Conservation (phyloP, 257 asterid genomes). For the Craterostigma plantagineum region DNA sequence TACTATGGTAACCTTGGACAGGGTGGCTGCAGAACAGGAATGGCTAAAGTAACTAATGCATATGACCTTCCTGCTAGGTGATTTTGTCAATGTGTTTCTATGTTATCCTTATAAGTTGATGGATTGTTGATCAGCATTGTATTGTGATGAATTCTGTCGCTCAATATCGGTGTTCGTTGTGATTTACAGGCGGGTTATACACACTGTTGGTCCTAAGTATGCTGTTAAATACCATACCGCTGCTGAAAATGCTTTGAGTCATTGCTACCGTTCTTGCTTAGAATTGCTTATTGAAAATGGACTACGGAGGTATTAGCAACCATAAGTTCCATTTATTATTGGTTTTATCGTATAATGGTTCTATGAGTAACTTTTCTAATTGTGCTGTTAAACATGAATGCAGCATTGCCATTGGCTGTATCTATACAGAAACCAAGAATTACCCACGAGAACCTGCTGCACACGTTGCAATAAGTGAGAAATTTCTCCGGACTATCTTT, state of each 20-base stretch:
- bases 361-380: constrained; percentile 3
- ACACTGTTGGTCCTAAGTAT: constrained; percentile 97
- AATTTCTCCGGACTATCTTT: constrained; percentile 1
- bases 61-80: constrained; percentile 97
- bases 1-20: constrained; percentile 14
- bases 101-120: not conserved
- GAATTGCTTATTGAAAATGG: constrained; percentile 48
- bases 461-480: constrained; percentile 91
- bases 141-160: not conserved
- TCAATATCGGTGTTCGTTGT: not conserved
- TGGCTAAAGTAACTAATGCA: constrained; percentile 71
- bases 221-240: constrained; percentile 95
- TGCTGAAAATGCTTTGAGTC: constrained; percentile 96
- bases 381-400: constrained; percentile 15
- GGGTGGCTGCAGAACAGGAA: constrained; percentile 99
- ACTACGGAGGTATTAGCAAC: constrained; percentile 28
- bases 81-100: constrained; percentile 6
- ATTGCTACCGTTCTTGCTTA: constrained; percentile 76
- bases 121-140: not conserved
- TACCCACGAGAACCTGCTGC: constrained; percentile 99
- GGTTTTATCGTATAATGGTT: not conserved
- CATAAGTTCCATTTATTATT: constrained; percentile 7
- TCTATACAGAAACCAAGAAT: constrained; percentile 82
- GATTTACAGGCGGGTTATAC: constrained; percentile 78
- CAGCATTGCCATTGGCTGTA: constrained; percentile 95